phyloP scores from a whole-genome alignment of 495 filamentous ascomycete genomes.

The Podospora bellae-mahoneyi region DNA sequence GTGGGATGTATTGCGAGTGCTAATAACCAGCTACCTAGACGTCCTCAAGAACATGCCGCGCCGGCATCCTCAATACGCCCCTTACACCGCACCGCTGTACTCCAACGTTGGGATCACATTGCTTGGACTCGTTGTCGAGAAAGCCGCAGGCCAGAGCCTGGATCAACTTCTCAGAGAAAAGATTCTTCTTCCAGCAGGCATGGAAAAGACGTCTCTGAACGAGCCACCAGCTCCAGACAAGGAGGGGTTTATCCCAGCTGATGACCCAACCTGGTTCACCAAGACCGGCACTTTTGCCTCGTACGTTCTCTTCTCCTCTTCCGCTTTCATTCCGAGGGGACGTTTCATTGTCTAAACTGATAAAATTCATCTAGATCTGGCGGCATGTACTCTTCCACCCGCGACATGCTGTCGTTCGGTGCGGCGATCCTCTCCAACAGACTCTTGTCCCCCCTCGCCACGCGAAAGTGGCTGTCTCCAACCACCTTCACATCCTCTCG shows the following conservation, averaged over 20 bases:
- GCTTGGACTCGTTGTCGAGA: conserved; percentile 1
- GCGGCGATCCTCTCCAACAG: neutral
- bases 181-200: neutral
- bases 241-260: neutral
- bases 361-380: neutral
- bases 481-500: conserved; percentile 6
- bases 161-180: conserved; percentile 5
- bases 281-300: neutral
- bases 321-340: neutral
- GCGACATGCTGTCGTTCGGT: conserved; percentile 6
- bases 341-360: neutral
- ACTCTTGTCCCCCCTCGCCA: conserved; percentile 2
- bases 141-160: neutral
- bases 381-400: conserved; percentile 8
- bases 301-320: neutral
- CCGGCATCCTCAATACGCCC: conserved; percentile 4
- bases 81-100: conserved; percentile 8
- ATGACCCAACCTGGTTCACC: neutral
- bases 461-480: conserved; percentile 3
- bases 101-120: conserved; percentile 9
- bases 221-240: neutral
- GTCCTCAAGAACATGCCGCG: neutral
- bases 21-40: neutral
- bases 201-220: neutral
- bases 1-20: no score